Conservation (phyloP, 2,329 filamentous ascomycete genomes). For the Penicillium sp. region DNA sequence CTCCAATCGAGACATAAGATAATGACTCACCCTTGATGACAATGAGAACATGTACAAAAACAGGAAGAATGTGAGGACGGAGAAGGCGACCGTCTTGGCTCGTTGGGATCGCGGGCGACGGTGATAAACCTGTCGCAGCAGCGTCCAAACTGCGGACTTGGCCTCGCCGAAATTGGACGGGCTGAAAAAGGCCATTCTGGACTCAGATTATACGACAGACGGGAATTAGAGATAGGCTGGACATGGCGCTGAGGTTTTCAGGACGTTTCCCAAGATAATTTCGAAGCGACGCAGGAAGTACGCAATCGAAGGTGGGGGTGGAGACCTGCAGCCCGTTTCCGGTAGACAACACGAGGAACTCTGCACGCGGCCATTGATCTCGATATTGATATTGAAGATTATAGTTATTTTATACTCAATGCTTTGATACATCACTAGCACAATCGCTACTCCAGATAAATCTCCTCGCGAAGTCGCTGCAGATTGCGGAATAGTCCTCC, state of each 20-base stretch:
- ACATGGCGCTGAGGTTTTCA: conserved; percentile 7
- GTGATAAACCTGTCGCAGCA: conserved; percentile 25
- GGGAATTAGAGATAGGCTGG: neutral
- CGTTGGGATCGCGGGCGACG: conserved; percentile 28
- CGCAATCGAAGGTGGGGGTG: conserved; percentile 17
- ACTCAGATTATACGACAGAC: conserved; percentile 2
- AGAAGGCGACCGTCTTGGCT: conserved; percentile 21
- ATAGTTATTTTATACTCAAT: no score
- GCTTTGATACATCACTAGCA: neutral
- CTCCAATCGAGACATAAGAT: conserved; percentile 4
- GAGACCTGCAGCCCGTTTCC: conserved; percentile 6
- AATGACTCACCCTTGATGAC: conserved; percentile 20
- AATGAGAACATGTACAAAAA: conserved; percentile 20
- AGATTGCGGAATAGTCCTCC: conserved; percentile 52
- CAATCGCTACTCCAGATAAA: conserved; percentile 45
- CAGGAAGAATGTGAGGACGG: conserved; percentile 23
- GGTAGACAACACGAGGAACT: neutral
- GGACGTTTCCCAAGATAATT: conserved; percentile 5
- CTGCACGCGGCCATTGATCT: neutral
- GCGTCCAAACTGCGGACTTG: conserved; percentile 20
- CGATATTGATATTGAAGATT: neutral
- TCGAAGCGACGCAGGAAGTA: conserved; percentile 19
- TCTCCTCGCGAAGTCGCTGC: conserved; percentile 51
- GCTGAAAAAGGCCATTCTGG: conserved; percentile 27
- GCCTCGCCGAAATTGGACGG: conserved; percentile 24